Evolutionary conservation across 805 yeast species (phyloP).

Genomic region (Teunomyces funiuensis): DNA sequence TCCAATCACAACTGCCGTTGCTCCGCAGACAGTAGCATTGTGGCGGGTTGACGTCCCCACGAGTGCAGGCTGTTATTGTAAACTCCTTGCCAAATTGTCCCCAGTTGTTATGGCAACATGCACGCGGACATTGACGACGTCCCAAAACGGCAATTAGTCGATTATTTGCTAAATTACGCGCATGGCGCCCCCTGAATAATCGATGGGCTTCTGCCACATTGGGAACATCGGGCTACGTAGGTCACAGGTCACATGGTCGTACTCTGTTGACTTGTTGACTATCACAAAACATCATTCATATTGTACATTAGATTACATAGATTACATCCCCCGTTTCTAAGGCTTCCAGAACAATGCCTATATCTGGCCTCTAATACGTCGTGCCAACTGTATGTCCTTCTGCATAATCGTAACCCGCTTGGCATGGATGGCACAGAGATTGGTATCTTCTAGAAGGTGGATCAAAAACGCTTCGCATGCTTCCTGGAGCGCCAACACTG

Average conservation of each 20-base stretch:
- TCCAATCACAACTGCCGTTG: background rate
- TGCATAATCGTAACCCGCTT: constrained; percentile 85
- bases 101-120: background rate
- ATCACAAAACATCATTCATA: background rate
- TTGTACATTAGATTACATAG: constrained; percentile 1
- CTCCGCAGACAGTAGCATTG: too few species aligned
- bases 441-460: constrained; percentile 74
- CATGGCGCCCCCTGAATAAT: background rate
- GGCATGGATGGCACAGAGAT: constrained; percentile 75
- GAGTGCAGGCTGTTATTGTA: too few species aligned
- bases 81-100: background rate
- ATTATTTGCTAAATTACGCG: background rate
- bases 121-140: background rate
- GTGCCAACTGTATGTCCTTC: constrained; percentile 76
- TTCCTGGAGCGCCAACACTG: constrained; percentile 75
- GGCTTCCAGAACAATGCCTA: constrained; percentile 9
- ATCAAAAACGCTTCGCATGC: constrained; percentile 78
- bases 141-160: background rate
- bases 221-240: too few species aligned
- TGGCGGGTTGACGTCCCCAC: too few species aligned
- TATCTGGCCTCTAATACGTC: constrained; percentile 64
- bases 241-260: too few species aligned
- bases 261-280: background rate
- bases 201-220: too few species aligned
- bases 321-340: constrained; percentile 1